Conservation (phyloP, 495 filamentous ascomycete species). For the Trichoderma asperelloides region DNA sequence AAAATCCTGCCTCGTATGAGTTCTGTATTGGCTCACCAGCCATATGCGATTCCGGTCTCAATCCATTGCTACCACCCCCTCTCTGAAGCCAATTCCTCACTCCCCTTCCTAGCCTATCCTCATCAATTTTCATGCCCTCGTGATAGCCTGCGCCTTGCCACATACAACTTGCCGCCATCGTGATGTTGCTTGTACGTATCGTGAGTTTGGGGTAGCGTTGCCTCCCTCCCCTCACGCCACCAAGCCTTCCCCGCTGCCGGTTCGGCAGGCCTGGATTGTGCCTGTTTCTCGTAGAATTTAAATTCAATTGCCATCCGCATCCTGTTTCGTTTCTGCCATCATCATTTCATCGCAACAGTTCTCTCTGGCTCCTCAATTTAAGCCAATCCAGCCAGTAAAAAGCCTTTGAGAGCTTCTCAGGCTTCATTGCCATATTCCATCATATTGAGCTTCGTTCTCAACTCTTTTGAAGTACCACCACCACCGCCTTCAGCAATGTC, state of each 20-base stretch:
- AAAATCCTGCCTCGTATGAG: not conserved
- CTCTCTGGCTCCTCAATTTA: not conserved
- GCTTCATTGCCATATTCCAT: not conserved
- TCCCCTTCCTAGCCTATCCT: not conserved
- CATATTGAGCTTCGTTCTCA: not conserved
- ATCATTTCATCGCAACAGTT: not conserved
- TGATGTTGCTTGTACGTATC: not conserved
- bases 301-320: not conserved
- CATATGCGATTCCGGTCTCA: not conserved
- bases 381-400: not conserved
- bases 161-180: not conserved
- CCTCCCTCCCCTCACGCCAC: constrained; percentile 3
- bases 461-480: not conserved
- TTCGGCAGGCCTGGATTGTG: not conserved
- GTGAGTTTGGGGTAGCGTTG: not conserved
- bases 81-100: not conserved
- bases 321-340: not conserved
- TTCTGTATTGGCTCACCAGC: not conserved
- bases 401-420: not conserved
- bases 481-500: not conserved
- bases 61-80: not conserved
- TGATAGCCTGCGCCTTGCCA: constrained; percentile 1
- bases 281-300: not conserved
- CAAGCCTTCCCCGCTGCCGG: not conserved
- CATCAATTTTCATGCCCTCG: not conserved